Evolutionary conservation across 2,329 filamentous ascomycete species (phyloP), one percentile per base, ranked within the genome.

Genomic region (Claviceps citrina): DNA sequence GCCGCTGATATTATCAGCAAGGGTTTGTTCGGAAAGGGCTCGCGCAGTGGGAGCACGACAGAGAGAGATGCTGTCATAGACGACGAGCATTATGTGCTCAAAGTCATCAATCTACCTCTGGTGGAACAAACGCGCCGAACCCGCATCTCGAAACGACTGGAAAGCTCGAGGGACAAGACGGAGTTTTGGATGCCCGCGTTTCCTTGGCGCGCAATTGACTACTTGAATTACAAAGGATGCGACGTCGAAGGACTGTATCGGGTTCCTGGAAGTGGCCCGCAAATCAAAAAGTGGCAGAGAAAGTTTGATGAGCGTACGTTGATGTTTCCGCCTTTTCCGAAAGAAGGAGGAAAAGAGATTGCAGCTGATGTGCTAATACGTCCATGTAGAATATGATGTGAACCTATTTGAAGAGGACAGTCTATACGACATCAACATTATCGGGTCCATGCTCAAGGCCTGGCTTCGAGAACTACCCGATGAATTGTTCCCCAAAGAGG

Each of bases 141-240:
- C 0, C 75, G 89, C 46, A 95, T 96, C 55, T 93, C 86, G 7
- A 93, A 89, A 60, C 76, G 81, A 24, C 66, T 96, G 32, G 84
- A 93, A 54, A 76, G 83, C 44, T 94, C 87, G 8, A 76, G 80
- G 46, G 89, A 96, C 55, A 95, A 95, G 67, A 96, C 89, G 0
- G 89, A 95, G 54, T 96, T 93, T 55, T 96, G 89, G 89, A 94
- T 96, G 87, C 89, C 89, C 10, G 84, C 86, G 6, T 79, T 96
- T 43, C 87, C 89, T 0, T 95, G 89, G 82, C 73, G 89, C 46
- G 93, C 86, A 43, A 95, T 96, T 48, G 89, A 96, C 62, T 95
- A 93, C 57, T 67, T 96, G 39, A 95, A 95, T 59, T 91, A 87
- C 61, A 93, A 91, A 55, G 85, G 85, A 30, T 91, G 83, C 50